Base-by-base conservation (phyloP, 1,284 basidiomycete species). In the Papiliotrema laurentii region DNA sequence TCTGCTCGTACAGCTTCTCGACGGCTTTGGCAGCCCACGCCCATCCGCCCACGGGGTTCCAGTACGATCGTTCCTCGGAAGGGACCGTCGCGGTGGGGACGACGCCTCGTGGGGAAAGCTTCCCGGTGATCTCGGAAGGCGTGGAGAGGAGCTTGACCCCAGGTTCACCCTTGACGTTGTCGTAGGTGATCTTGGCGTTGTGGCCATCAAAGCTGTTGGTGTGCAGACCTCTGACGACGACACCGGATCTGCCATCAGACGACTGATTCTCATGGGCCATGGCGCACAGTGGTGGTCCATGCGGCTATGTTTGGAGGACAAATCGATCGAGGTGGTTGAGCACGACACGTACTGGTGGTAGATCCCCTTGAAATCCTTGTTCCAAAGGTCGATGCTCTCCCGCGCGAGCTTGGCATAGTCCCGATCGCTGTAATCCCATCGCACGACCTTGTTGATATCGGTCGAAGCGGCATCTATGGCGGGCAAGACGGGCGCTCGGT, bases 31-130 rank as follows among this genome's bases (percentile, higher is more conserved):
- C 78, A 2, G 91, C 87, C 64, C 86, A 79, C 1, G 82, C 36
- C 92, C 92, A 97, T 3, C 92, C 92, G 1, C 86, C 83, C 33
- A 87, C 82, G 2, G 74, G 75, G 65, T 92, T 94, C 42, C 85
- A 62, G 66, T 88, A 93, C 16, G 71, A 73, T 0, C 82, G 82
- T 28, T 64, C 57, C 4, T 49, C 56, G n/a, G 37, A 54, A 45
- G 72, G 69, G 2, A 43, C 22, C 18, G 43, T 44, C 28, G 63
- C 67, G 0, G 52, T 58, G 21, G 50, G 54, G 21, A 69, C 49
- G 0, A 43, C 44, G 1, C 14, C 7, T 6, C 53, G 14, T 2
- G 43, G 27, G 19, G 35, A 55, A 43, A 64, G 60, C n/a, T 43
- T 35, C 7, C 35, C 26, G 34, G 59, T 56, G 53, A 73, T 61